Conservation (phyloP, 2,329 filamentous ascomycete species). For the Aspergillus hortae region DNA sequence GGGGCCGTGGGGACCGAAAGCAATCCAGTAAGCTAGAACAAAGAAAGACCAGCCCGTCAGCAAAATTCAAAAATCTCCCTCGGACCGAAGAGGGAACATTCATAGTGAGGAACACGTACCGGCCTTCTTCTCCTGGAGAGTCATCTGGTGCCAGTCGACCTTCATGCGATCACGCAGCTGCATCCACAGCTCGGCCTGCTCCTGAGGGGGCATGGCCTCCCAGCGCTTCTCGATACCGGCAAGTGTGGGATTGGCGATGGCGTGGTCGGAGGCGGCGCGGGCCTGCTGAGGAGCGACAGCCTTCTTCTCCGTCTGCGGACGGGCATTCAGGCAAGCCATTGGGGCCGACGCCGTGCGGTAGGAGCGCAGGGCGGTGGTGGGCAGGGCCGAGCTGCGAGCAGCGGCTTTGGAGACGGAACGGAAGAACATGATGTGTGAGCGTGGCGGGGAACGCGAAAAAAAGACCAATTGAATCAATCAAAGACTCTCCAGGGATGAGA, state of each 20-base stretch:
- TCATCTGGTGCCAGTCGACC: slow-evolving; percentile 93
- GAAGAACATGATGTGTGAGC: slow-evolving; percentile 45
- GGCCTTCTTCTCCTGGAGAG: slow-evolving; percentile 96
- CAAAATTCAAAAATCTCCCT: slow-evolving; percentile 14
- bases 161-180: slow-evolving; percentile 97
- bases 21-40: slow-evolving; percentile 89
- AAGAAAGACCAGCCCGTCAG: slow-evolving; percentile 16
- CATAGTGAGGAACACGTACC: slow-evolving; percentile 62
- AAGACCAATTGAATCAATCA: slow-evolving; percentile 24
- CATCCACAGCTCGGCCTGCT: slow-evolving; percentile 99
- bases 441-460: slow-evolving; percentile 21
- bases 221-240: slow-evolving; percentile 99
- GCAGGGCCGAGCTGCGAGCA: slow-evolving; percentile 40
- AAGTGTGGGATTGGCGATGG: slow-evolving; percentile 95
- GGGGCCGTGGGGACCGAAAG: slow-evolving; percentile 93
- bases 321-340: slow-evolving; percentile 37
- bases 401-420: slow-evolving; percentile 44
- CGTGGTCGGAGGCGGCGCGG: slow-evolving; percentile 68
- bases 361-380: slow-evolving; percentile 32
- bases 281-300: slow-evolving; percentile 48
- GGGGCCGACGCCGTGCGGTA: slow-evolving; percentile 27
- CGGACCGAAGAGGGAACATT: not conserved
- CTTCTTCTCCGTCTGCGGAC: slow-evolving; percentile 28
- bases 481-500: slow-evolving; percentile 14
- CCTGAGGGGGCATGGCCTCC: slow-evolving; percentile 95